phyloP scores from a whole-genome alignment of 805 yeast genomes.

The Wickerhamomyces bisporus region DNA sequence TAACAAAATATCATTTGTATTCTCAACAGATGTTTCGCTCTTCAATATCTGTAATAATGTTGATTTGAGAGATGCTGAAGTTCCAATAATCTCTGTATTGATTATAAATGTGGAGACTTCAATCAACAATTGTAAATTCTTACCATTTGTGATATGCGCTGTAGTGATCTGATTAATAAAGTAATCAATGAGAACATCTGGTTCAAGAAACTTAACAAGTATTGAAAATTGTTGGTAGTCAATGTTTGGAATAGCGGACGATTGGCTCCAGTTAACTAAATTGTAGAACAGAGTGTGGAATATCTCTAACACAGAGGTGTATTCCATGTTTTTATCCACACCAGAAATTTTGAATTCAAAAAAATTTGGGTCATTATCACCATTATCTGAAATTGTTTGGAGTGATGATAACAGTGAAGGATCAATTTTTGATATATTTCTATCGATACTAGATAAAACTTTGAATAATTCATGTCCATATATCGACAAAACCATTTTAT shows the following conservation, averaged over 20 bases:
- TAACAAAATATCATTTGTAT: background rate
- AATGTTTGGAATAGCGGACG: constrained; percentile 13
- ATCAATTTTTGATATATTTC: constrained; percentile 13
- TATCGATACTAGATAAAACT: constrained; percentile 10
- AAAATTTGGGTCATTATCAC: constrained; percentile 2
- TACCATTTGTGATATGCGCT: constrained; percentile 11
- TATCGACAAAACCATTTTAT: constrained; percentile 31
- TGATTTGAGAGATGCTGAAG: background rate
- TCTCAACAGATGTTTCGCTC: background rate
- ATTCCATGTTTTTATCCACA: background rate
- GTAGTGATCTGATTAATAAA: constrained; percentile 15
- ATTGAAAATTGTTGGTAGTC: constrained; percentile 15
- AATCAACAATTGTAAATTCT: constrained; percentile 10
- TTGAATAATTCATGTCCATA: constrained; percentile 16
- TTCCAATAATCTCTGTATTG: background rate
- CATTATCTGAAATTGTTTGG: constrained; percentile 8
- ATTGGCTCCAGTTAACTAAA: constrained; percentile 20
- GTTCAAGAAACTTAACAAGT: constrained; percentile 15
- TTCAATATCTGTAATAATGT: constrained; percentile 4
- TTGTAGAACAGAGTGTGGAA: constrained; percentile 18
- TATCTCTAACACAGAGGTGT: constrained; percentile 9
- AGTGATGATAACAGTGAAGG: constrained; percentile 12
- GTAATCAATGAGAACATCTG: constrained; percentile 14
- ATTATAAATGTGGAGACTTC: constrained; percentile 20
- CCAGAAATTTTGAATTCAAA: constrained; percentile 1